Evolutionary conservation across 179 eudicot genomes (phyloP), one percentile per base, ranked within the genome.

Genomic region (Dionaea muscipula): DNA sequence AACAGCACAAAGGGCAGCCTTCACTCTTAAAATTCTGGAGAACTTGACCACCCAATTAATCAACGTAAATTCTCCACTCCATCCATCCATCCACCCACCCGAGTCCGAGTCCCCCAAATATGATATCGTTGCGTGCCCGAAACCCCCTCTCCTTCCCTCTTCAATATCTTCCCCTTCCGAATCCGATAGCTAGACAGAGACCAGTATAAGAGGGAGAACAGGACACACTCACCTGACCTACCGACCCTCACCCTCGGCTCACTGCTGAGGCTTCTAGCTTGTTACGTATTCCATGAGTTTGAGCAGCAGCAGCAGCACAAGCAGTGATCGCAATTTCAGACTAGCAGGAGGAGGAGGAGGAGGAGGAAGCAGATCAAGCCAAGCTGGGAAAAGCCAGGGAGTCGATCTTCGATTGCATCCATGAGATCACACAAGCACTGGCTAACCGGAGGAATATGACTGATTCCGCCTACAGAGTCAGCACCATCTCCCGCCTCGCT

Each of bases 401-500:
- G 56, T 36, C 66, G 55, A 47, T 84, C 26, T 82, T 87, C 54
- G 85, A 74, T 51, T 89, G 97, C 44, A 64, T 89, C 78, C 66
- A 89, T 83, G 97, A 89, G 39, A 73, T 89, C 69, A 72, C 79
- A 4, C 59, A 51, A 13, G 79, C 77, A n/a, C 64, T 85, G 8
- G 72, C 64, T 16, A 15, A 11, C 19, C 38, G 43, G 11, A 14
- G 20, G 45, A 85, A 80, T 74, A 85, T 89, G 97, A 85, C 62
- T 18, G 86, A 80, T 39, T 71, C 85, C 46, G 83, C 76, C 26
- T 85, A 82, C 36, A 70, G 76, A 1, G 96, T 89, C 8, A 81
- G 75, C 14, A 89, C 97, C 14, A 80, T 84, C 2, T 77, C 89
- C 35, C 86, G 97, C 12, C 82, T 89, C 21, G 95, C 95, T 48